A percentile compares a stretch with the other conserved stretches of the same genome.
These are phyloP conservation scores for Streptanthus diversifolius DNA, from an alignment of 345 rosid species.

Conservation along the genomic window DNA sequence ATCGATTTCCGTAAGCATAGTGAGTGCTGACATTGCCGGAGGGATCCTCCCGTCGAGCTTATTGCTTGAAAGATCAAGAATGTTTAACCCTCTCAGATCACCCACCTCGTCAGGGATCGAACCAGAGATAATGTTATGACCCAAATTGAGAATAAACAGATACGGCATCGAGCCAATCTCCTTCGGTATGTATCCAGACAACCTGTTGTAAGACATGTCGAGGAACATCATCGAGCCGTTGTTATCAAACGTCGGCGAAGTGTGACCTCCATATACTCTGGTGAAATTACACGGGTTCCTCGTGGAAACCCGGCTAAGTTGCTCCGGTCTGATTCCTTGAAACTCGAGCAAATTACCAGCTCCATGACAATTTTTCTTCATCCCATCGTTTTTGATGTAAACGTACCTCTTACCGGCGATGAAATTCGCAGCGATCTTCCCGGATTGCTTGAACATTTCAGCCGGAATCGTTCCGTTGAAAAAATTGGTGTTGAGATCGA, in stretches of 20 bases:
- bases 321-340: constrained; percentile 67
- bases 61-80: constrained; percentile 83
- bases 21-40: constrained; percentile 48
- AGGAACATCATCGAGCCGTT: constrained; percentile 95
- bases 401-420: constrained; percentile 73
- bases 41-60: constrained; percentile 69
- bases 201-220: constrained; percentile 71
- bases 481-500: constrained; percentile 77
- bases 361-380: constrained; percentile 71
- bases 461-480: constrained; percentile 76
- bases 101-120: constrained; percentile 75
- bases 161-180: constrained; percentile 78
- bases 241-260: constrained; percentile 72
- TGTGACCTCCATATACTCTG: constrained; percentile 63
- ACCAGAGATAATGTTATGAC: constrained; percentile 70
- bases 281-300: constrained; percentile 83
- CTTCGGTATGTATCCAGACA: constrained; percentile 72
- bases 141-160: constrained; percentile 75
- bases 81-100: constrained; percentile 54
- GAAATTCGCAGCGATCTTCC: constrained; percentile 69
- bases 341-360: constrained; percentile 90
- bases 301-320: constrained; percentile 54
- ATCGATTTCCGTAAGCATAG: constrained; percentile 63
- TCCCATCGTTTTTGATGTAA: constrained; percentile 77
- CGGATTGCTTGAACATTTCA: constrained; percentile 79